Conservation (phyloP, 2,329 filamentous ascomycete genomes). For the Colletotrichum sp. region DNA sequence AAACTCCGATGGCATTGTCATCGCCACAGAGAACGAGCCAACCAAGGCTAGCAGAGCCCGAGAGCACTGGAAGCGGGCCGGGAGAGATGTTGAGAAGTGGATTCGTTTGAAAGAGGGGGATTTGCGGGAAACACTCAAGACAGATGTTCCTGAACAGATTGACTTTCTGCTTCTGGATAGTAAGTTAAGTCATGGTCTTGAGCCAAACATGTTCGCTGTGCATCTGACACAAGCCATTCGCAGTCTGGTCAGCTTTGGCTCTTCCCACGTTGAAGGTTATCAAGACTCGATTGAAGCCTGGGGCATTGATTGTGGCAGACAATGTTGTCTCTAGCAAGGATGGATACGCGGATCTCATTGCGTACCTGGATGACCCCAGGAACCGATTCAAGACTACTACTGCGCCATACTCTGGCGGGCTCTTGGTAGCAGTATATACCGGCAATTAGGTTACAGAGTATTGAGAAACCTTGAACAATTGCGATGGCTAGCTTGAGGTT, state of each 20-base stretch:
- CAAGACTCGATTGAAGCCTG: slow-evolving; percentile 46
- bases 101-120: slow-evolving; percentile 66
- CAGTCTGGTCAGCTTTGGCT: slow-evolving; percentile 62
- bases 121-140: slow-evolving; percentile 56
- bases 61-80: slow-evolving; percentile 58
- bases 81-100: slow-evolving; percentile 48
- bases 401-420: slow-evolving; percentile 33
- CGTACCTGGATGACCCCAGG: slow-evolving; percentile 45
- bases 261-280: slow-evolving; percentile 56
- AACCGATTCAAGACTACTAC: slow-evolving; percentile 53
- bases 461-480: neutral
- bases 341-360: slow-evolving; percentile 52
- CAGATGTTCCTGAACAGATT: slow-evolving; percentile 50
- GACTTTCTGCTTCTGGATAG: slow-evolving; percentile 66
- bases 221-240: neutral
- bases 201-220: neutral
- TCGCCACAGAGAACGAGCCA: slow-evolving; percentile 66
- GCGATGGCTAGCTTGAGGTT: neutral
- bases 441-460: neutral
- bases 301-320: slow-evolving; percentile 55
- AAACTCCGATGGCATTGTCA: slow-evolving; percentile 45
- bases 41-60: slow-evolving; percentile 56
- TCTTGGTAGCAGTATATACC: slow-evolving; percentile 32
- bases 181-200: slow-evolving; percentile 40
- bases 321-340: slow-evolving; percentile 45